These are phyloP conservation scores for Exophiala aquamarina DNA, from an alignment of 2,329 filamentous ascomycete genomes.

Conservation along the genomic window DNA sequence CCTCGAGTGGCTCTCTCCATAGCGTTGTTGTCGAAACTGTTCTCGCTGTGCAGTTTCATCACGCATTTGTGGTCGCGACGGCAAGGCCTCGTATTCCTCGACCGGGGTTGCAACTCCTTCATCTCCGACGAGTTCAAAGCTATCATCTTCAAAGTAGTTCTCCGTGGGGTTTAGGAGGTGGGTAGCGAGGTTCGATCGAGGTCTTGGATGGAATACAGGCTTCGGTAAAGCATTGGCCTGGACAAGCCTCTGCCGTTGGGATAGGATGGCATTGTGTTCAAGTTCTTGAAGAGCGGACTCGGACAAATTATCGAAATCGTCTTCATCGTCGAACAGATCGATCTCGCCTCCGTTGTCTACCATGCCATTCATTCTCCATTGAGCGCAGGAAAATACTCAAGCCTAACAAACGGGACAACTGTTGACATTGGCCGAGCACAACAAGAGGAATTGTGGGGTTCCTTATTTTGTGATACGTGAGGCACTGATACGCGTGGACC, in stretches of 20 bases:
- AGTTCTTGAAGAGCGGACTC: slow-evolving; percentile 43
- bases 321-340: slow-evolving; percentile 45
- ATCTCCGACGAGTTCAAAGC: slow-evolving; percentile 42
- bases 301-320: slow-evolving; percentile 46
- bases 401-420: no score
- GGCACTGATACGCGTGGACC: no score
- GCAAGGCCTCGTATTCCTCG: slow-evolving; percentile 25
- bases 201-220: slow-evolving; percentile 9
- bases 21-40: slow-evolving; percentile 28
- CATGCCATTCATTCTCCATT: slow-evolving; percentile 40
- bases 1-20: slow-evolving; percentile 17
- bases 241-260: slow-evolving; percentile 37
- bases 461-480: no score
- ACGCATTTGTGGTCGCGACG: slow-evolving; percentile 6
- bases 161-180: slow-evolving; percentile 6
- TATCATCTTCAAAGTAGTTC: slow-evolving; percentile 40
- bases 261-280: slow-evolving; percentile 45
- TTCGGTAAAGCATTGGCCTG: slow-evolving; percentile 1
- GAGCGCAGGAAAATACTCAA: background rate
- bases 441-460: no score
- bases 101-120: slow-evolving; percentile 29
- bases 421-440: no score
- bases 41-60: slow-evolving; percentile 27
- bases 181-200: slow-evolving; percentile 5
- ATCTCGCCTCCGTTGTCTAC: slow-evolving; percentile 48